phyloP scores from a whole-genome alignment of 768 basidiomycete genomes.

The Rhizopogon sp. region DNA sequence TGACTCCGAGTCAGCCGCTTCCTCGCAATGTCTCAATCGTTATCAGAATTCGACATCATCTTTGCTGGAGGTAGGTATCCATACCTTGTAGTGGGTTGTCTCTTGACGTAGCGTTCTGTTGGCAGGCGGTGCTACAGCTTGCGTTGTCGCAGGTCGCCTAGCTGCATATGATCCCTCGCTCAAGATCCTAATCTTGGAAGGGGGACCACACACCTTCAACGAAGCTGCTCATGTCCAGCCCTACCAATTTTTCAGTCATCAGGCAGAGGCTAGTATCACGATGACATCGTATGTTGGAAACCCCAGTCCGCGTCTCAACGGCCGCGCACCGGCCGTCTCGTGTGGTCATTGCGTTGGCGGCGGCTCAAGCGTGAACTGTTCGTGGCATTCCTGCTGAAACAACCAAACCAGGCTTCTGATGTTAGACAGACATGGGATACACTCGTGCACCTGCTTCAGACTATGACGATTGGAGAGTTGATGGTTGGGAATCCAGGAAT shows the following conservation, averaged over 20 bases:
- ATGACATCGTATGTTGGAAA: conserved; percentile 7
- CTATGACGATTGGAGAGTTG: conserved; percentile 25
- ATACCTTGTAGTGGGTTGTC: neutral
- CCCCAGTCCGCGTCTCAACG: conserved; percentile 10
- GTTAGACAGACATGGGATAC: conserved; percentile 12
- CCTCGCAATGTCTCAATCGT: neutral
- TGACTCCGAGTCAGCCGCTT: neutral
- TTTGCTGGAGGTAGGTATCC: neutral
- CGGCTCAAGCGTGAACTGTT: conserved; percentile 18
- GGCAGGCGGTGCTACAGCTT: conserved; percentile 21
- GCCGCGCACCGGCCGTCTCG: conserved; percentile 8
- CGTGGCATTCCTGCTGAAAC: neutral
- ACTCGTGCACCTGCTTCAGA: conserved; percentile 21
- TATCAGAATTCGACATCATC: neutral
- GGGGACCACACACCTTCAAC: conserved; percentile 16
- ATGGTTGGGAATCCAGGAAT: conserved; percentile 20
- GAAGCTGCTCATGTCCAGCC: conserved; percentile 17
- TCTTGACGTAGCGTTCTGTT: neutral
- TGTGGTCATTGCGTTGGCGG: conserved; percentile 22
- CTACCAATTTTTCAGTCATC: conserved; percentile 11
- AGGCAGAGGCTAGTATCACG: conserved; percentile 13
- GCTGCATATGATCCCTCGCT: conserved; percentile 19
- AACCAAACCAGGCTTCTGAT: neutral
- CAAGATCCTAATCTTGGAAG: conserved; percentile 23
- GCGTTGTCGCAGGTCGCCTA: conserved; percentile 23